A percentile compares a stretch with the other conserved stretches of the same genome.
phyloP scores from a whole-genome alignment of 345 rosid genomes.

The Mangifera indica region DNA sequence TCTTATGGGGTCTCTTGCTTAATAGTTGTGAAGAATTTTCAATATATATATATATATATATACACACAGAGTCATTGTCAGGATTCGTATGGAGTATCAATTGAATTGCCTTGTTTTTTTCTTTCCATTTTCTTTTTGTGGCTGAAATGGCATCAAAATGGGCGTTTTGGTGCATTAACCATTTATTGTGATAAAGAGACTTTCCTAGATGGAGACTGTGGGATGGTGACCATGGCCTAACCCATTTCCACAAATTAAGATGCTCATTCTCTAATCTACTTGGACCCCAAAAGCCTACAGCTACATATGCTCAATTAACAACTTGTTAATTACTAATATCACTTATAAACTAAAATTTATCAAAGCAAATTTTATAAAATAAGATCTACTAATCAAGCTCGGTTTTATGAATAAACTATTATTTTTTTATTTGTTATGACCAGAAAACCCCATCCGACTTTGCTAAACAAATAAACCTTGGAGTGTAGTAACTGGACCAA shows the following conservation, averaged over 20 bases:
- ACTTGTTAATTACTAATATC: background rate
- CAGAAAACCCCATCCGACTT: too few relatives aligned
- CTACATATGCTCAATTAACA: background rate
- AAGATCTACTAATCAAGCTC: too few relatives aligned
- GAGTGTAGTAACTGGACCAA: too few relatives aligned
- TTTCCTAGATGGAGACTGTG: slow-evolving; percentile 19
- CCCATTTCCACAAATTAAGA: slow-evolving; percentile 20
- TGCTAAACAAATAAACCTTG: too few relatives aligned
- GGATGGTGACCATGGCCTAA: slow-evolving; percentile 12
- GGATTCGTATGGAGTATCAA: background rate
- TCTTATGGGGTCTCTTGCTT: too few relatives aligned
- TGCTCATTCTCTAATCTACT: slow-evolving; percentile 11
- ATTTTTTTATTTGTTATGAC: too few relatives aligned
- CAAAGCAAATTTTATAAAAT: too few relatives aligned
- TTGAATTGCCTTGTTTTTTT: background rate
- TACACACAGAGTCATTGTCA: background rate
- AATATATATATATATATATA: too few relatives aligned
- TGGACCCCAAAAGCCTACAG: background rate
- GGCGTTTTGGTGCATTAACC: slow-evolving; percentile 7
- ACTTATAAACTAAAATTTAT: too few relatives aligned
- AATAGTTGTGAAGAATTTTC: background rate
- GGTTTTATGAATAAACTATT: too few relatives aligned
- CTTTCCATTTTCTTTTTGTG: background rate
- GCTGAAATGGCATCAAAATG: slow-evolving; percentile 3
- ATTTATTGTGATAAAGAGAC: slow-evolving; percentile 17